Evolutionary conservation across 495 filamentous ascomycete genomes (phyloP).

Genomic region (Podospora anserina): DNA sequence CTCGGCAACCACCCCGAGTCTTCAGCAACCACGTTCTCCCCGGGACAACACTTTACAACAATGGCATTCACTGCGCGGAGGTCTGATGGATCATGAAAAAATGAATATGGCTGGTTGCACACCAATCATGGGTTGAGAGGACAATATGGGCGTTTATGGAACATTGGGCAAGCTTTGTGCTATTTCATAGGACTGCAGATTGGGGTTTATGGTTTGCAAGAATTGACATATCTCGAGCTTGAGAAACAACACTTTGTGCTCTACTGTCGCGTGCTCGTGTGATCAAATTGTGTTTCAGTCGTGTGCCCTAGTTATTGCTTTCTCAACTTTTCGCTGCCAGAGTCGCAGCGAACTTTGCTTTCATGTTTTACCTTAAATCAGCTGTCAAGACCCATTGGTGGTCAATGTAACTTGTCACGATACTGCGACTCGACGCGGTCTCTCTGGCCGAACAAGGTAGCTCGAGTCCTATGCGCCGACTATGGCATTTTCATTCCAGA

Average conservation of each 20-base stretch:
- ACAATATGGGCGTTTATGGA: slow-evolving; percentile 24
- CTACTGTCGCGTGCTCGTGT: neutral
- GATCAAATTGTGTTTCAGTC: neutral
- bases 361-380: too few species aligned
- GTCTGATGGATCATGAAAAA: slow-evolving; percentile 26
- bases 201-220: slow-evolving; percentile 23
- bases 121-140: slow-evolving; percentile 31
- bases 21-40: slow-evolving; percentile 12
- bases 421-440: too few species aligned
- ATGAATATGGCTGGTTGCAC: slow-evolving; percentile 30
- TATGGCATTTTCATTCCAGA: too few species aligned
- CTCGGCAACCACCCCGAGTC: slow-evolving; percentile 20
- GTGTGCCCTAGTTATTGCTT: neutral
- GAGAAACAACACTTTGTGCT: neutral
- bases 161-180: slow-evolving; percentile 23
- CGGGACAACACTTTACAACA: slow-evolving; percentile 15
- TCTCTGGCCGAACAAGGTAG: too few species aligned
- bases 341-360: too few species aligned
- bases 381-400: too few species aligned
- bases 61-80: slow-evolving; percentile 17
- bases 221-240: slow-evolving; percentile 23
- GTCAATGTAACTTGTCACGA: too few species aligned
- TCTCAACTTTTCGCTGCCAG: too few species aligned
- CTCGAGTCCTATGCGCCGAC: too few species aligned
- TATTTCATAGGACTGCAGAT: slow-evolving; percentile 24